These are phyloP conservation scores for Castanea sativa DNA, from an alignment of 306 rosid genomes.

Conservation along the genomic window DNA sequence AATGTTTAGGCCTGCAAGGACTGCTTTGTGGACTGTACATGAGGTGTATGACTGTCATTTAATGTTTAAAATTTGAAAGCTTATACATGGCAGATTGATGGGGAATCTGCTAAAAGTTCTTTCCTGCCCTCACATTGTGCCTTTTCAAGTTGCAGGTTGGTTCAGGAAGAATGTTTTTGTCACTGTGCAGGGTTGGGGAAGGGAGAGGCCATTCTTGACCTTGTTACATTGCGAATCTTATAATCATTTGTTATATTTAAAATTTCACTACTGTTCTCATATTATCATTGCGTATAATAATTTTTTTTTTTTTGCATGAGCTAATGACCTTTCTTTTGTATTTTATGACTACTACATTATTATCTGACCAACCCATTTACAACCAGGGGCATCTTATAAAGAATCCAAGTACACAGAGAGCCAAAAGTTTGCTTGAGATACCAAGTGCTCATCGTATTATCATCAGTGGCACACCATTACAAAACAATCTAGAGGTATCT, in stretches of 20 bases:
- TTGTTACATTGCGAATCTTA: background rate
- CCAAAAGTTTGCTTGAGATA: conserved; percentile 91
- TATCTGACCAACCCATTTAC: conserved; percentile 24
- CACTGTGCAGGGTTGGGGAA: background rate
- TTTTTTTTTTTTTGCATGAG: conserved; percentile 6
- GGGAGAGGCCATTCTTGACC: background rate
- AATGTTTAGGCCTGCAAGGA: background rate
- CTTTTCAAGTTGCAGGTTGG: background rate
- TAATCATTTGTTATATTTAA: background rate
- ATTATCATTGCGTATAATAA: background rate
- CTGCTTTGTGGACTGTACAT: background rate
- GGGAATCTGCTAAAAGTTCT: background rate
- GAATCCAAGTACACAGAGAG: conserved; percentile 95
- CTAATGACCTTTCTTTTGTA: background rate
- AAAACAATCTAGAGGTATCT: conserved; percentile 86
- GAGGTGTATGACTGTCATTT: background rate
- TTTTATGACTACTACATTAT: background rate
- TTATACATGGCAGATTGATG: background rate
- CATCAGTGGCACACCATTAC: conserved; percentile 90
- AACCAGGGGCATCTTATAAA: conserved; percentile 89
- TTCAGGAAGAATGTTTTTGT: background rate
- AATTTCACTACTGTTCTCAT: background rate
- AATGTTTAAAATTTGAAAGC: too few relatives aligned
- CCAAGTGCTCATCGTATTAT: conserved; percentile 80
- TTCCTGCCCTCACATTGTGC: background rate